Percentiles rank a stretch among this genome's conserved stretches.
These are phyloP conservation scores for Protomyces pachydermus DNA, from an alignment of 1,139 yeast genomes.

Conservation along the genomic window DNA sequence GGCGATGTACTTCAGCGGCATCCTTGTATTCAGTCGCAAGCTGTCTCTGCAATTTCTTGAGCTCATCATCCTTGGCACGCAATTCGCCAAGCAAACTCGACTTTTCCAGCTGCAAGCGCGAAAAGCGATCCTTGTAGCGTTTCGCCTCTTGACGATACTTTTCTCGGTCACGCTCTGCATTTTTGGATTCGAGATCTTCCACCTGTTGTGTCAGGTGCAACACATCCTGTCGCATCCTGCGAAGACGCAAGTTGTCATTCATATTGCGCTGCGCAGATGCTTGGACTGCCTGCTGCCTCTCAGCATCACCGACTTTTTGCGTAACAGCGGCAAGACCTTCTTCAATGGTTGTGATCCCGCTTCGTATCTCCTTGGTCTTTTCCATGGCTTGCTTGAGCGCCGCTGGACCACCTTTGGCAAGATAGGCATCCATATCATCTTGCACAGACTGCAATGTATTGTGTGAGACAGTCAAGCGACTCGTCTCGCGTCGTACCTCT, in stretches of 20 bases:
- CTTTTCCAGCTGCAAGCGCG: conserved; percentile 60
- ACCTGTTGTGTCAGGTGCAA: conserved; percentile 42
- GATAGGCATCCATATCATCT: conserved; percentile 26
- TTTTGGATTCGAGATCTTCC: conserved; percentile 47
- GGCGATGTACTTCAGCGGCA: conserved; percentile 58
- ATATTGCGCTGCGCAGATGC: conserved; percentile 52
- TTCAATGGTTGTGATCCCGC: background rate
- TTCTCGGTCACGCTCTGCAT: conserved; percentile 62
- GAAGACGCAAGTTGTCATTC: conserved; percentile 52
- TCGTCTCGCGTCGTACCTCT: conserved; percentile 24
- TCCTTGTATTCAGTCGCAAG: conserved; percentile 65
- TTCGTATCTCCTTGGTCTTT: conserved; percentile 6
- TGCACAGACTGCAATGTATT: conserved; percentile 25
- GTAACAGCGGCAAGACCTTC: conserved; percentile 2
- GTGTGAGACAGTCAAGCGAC: conserved; percentile 25
- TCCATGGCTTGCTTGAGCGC: conserved; percentile 12
- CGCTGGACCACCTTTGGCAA: conserved; percentile 21
- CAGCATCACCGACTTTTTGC: conserved; percentile 33
- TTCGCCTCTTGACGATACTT: conserved; percentile 59
- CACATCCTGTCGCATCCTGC: conserved; percentile 43
- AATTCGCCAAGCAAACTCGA: conserved; percentile 69
- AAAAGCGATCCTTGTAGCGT: conserved; percentile 51
- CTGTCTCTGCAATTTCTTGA: conserved; percentile 53
- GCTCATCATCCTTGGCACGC: conserved; percentile 73
- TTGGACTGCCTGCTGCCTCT: conserved; percentile 47